Percentiles rank a stretch among this genome's conserved stretches.
These are phyloP conservation scores for Pestalotiopsis sp. DNA, from an alignment of 2,329 filamentous ascomycete species.

Conservation along the genomic window DNA sequence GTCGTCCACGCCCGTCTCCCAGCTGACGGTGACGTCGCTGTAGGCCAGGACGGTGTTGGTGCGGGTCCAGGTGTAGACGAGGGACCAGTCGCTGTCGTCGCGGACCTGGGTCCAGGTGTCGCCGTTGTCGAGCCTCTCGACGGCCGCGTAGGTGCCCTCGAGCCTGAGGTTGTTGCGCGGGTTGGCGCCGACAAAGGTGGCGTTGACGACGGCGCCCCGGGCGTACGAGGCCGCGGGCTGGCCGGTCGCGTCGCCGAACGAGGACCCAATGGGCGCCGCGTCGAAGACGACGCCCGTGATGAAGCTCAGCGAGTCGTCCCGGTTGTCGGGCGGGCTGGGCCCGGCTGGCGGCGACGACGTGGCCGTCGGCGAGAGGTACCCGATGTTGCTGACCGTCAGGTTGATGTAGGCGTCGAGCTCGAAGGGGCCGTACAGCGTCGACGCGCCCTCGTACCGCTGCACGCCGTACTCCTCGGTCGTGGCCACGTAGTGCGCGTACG, in stretches of 20 bases:
- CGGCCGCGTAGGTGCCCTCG: slow-evolving; percentile 73
- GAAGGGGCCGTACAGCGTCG: slow-evolving; percentile 82
- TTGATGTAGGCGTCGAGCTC: slow-evolving; percentile 88
- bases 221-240: slow-evolving; percentile 55
- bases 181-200: slow-evolving; percentile 81
- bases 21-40: slow-evolving; percentile 76
- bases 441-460: slow-evolving; percentile 94
- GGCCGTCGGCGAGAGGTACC: slow-evolving; percentile 57
- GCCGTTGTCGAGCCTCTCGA: slow-evolving; percentile 60
- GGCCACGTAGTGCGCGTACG: slow-evolving; percentile 79
- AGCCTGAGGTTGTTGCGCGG: slow-evolving; percentile 84
- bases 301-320: slow-evolving; percentile 73
- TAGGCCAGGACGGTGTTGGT: slow-evolving; percentile 68
- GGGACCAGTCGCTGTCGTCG: slow-evolving; percentile 78
- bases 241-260: slow-evolving; percentile 67
- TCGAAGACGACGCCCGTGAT: slow-evolving; percentile 80
- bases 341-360: slow-evolving; percentile 49
- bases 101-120: slow-evolving; percentile 65
- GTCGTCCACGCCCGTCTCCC: slow-evolving; percentile 67
- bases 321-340: slow-evolving; percentile 75
- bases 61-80: slow-evolving; percentile 79
- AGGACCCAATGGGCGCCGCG: slow-evolving; percentile 60
- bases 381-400: slow-evolving; percentile 71
- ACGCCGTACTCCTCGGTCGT: slow-evolving; percentile 79
- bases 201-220: slow-evolving; percentile 62